Conservation (phyloP, 768 basidiomycete genomes). For the Lactarius psammicola region DNA sequence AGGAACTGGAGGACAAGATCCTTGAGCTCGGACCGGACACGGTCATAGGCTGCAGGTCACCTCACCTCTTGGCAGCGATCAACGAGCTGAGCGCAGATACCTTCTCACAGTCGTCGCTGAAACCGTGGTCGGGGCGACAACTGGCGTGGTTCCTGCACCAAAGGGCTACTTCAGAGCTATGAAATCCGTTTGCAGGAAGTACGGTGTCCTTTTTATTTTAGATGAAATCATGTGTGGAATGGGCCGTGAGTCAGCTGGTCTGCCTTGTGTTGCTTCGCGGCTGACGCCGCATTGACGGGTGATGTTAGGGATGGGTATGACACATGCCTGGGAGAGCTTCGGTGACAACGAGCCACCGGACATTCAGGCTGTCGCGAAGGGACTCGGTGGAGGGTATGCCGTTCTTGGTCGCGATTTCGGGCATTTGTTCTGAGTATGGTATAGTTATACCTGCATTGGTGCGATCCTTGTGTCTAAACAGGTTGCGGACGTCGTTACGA, state of each 20-base stretch:
- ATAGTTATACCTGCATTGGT: conserved; percentile 77
- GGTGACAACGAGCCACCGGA: conserved; percentile 79
- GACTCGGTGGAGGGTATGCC: conserved; percentile 80
- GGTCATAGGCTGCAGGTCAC: conserved; percentile 70
- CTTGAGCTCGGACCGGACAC: conserved; percentile 77
- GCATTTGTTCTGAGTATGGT: conserved; percentile 6
- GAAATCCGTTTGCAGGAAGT: conserved; percentile 79
- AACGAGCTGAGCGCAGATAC: not conserved
- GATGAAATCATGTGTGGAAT: conserved; percentile 95
- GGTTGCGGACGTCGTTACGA: conserved; percentile 67
- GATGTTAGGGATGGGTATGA: conserved; percentile 71
- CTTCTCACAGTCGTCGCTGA: conserved; percentile 67
- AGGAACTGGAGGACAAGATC: conserved; percentile 86
- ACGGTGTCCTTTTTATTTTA: conserved; percentile 70
- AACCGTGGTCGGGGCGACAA: conserved; percentile 85
- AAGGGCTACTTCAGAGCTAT: conserved; percentile 85
- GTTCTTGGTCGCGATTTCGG: conserved; percentile 7
- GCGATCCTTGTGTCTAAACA: conserved; percentile 74
- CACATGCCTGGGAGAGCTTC: conserved; percentile 84
- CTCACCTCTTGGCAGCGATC: conserved; percentile 16
- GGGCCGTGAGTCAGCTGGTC: conserved; percentile 58
- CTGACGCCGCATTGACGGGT: not conserved
- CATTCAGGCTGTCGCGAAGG: conserved; percentile 86
- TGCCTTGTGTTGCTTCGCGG: too few species aligned
- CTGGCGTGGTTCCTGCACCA: conserved; percentile 72